phyloP scores from a whole-genome alignment of 2,329 filamentous ascomycete species.

The Ascochyta lentis region DNA sequence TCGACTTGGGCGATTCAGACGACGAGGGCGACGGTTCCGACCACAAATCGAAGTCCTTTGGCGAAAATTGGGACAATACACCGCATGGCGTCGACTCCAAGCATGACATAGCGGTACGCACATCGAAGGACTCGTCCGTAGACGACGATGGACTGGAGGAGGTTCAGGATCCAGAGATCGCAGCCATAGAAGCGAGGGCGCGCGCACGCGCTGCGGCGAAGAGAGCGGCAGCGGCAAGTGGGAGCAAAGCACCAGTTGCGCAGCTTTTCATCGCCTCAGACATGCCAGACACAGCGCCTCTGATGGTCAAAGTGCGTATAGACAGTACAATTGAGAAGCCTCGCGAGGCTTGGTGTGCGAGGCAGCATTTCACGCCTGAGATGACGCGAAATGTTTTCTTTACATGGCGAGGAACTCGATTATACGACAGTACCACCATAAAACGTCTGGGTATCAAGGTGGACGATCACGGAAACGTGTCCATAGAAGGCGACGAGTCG shows the following conservation, averaged over 20 bases:
- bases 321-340: conserved; percentile 72
- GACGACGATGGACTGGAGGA: conserved; percentile 40
- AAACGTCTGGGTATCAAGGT: conserved; percentile 56
- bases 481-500: conserved; percentile 46
- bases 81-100: background rate
- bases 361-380: conserved; percentile 62
- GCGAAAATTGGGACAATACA: background rate
- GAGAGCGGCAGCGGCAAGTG: conserved; percentile 16
- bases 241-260: conserved; percentile 50
- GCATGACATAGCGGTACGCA: conserved; percentile 13
- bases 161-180: conserved; percentile 36
- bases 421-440: conserved; percentile 76
- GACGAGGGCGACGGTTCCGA: conserved; percentile 24
- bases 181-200: conserved; percentile 37
- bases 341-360: conserved; percentile 71
- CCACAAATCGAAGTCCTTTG: conserved; percentile 18
- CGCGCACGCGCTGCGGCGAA: conserved; percentile 31
- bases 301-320: conserved; percentile 71
- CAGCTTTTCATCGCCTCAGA: conserved; percentile 72
- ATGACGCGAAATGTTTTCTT: conserved; percentile 69
- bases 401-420: conserved; percentile 75
- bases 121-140: conserved; percentile 14
- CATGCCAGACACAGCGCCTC: conserved; percentile 65
- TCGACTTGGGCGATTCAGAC: conserved; percentile 37
- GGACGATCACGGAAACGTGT: conserved; percentile 49